These are phyloP conservation scores for Pseudonitzschia pungens DNA, from an alignment of 108 stramenopile species.

Conservation along the genomic window DNA sequence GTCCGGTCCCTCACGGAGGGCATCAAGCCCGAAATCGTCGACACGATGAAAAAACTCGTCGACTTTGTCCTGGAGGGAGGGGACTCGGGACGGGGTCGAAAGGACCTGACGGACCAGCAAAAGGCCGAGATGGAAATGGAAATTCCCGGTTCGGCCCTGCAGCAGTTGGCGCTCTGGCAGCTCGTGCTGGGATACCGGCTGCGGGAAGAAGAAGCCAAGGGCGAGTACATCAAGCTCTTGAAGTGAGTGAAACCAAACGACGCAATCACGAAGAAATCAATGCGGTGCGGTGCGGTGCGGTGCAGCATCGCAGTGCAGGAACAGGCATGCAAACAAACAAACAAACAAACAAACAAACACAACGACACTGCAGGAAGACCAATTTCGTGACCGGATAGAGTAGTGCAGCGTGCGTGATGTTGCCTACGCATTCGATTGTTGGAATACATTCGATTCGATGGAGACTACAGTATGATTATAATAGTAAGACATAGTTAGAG, in stretches of 20 bases:
- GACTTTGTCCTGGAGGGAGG: constrained; percentile 86
- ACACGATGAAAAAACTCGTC: constrained; percentile 84
- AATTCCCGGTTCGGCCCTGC: constrained; percentile 80
- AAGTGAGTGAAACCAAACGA: constrained; percentile 21
- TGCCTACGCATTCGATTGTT: too few relatives aligned
- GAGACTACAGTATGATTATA: neutral
- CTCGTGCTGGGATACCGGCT: constrained; percentile 86
- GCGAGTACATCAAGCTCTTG: constrained; percentile 77
- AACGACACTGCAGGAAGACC: too few relatives aligned
- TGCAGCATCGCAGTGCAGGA: too few relatives aligned
- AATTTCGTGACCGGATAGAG: too few relatives aligned
- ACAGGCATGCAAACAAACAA: too few relatives aligned
- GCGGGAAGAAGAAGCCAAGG: constrained; percentile 86
- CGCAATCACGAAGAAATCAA: neutral
- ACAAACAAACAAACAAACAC: too few relatives aligned
- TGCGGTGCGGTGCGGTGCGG: too few relatives aligned
- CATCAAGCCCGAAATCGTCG: constrained; percentile 81
- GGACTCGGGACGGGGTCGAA: constrained; percentile 10
- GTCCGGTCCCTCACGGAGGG: constrained; percentile 75
- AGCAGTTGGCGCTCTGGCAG: constrained; percentile 90
- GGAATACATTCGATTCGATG: neutral
- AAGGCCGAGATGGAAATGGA: constrained; percentile 72
- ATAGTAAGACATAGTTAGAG: too few relatives aligned
- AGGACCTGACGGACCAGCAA: constrained; percentile 13
- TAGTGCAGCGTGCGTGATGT: too few relatives aligned